These are phyloP conservation scores for Ophiostoma angusticollis DNA, from an alignment of 2,329 filamentous ascomycete genomes.

Conservation along the genomic window DNA sequence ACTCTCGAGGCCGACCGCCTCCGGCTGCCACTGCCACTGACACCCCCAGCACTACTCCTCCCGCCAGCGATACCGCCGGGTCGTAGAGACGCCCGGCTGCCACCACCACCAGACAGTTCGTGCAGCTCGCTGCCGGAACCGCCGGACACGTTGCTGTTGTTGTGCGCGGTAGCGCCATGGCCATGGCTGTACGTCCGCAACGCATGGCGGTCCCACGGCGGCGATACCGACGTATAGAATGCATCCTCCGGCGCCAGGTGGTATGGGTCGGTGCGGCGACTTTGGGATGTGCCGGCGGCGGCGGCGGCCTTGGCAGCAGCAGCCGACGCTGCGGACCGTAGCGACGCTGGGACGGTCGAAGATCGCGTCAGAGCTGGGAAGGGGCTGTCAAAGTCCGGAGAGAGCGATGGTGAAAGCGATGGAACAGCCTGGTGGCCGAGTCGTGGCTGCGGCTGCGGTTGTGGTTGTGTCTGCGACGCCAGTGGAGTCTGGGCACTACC, in stretches of 20 bases:
- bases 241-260: slow-evolving; percentile 78
- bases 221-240: slow-evolving; percentile 46
- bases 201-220: slow-evolving; percentile 37
- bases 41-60: slow-evolving; percentile 16
- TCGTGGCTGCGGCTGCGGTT: no score
- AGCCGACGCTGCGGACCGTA: slow-evolving; percentile 8
- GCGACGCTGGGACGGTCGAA: slow-evolving; percentile 26
- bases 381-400: slow-evolving; percentile 16
- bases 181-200: background rate
- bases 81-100: slow-evolving; percentile 4
- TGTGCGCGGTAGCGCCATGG: background rate
- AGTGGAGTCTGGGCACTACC: no score
- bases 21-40: slow-evolving; percentile 22
- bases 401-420: background rate
- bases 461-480: no score
- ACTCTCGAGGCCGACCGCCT: slow-evolving; percentile 3
- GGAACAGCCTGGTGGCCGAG: slow-evolving; percentile 1
- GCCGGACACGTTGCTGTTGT: background rate
- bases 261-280: slow-evolving; percentile 41
- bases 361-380: slow-evolving; percentile 25
- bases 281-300: slow-evolving; percentile 11
- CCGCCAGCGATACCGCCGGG: slow-evolving; percentile 1
- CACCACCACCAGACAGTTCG: slow-evolving; percentile 1
- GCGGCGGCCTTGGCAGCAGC: slow-evolving; percentile 8
- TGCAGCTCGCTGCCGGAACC: slow-evolving; percentile 3